Evolutionary conservation across 371 early-diverging fungal genomes (phyloP), one percentile per base, ranked within the genome.

Genomic region (Circinella umbellata): DNA sequence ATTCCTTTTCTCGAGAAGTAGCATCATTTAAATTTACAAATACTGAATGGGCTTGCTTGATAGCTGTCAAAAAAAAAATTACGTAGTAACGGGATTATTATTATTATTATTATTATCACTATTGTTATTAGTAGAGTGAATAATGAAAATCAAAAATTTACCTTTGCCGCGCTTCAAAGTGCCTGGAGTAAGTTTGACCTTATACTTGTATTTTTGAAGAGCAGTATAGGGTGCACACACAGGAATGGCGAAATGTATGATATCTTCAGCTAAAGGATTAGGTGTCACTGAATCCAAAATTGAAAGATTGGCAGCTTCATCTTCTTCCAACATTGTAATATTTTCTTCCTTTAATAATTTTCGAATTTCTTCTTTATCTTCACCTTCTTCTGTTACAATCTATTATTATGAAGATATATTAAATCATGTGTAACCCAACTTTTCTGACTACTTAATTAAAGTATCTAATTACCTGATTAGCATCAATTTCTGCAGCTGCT

Each of bases 151-250:
- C 4, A 39, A 57, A 8, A 70, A 61, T 63, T 71, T 81, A 71
- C 88, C 93, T 84, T 98, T 98, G 65, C 99, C 99, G 82, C 96
- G 96, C 78, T 99, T 99, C 73, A 94, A 78, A 15, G 90, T 78
- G n/a, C 99, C 99, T 4, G 99, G 99, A 1, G 92, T 85, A 54
- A 99, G 80, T 79, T 99, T 98, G 36, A 97, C 94, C 79, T 94
- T 96, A 83, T 95, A 99, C 80, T 96, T 97, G 89, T 92, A 98
- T 65, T 91, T 90, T 35, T 92, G 90, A 17, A 99, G 79, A 1
- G 95, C 86, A 5, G 80, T 74, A 80, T 96, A 99, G 0, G 99
- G 99, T 4, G 98, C 99, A 74, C 96, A 95, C 3, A 99, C 94
- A 1, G 99, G 96, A 20, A 99, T 85, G n/a, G 96, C 96, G 80